Conservation (phyloP, 2,329 filamentous ascomycete species). For the Epichloe gansuensis region DNA sequence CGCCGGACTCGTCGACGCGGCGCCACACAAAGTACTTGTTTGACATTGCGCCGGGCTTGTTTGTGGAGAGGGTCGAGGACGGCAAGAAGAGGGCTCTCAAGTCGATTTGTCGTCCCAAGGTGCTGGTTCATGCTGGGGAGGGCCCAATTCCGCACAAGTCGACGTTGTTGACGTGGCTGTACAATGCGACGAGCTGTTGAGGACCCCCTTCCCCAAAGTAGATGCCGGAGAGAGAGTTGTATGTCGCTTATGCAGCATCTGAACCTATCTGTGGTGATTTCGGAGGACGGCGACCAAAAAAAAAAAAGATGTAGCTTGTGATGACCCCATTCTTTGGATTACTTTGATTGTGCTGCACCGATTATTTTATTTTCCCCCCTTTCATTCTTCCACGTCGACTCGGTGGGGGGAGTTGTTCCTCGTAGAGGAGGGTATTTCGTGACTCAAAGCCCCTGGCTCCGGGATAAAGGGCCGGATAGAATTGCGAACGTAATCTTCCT, state of each 20-base stretch:
- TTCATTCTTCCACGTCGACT: background rate
- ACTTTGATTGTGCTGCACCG: background rate
- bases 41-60: constrained; percentile 24
- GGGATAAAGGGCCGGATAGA: constrained; percentile 25
- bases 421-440: background rate
- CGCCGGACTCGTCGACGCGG: constrained; percentile 16
- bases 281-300: too few relatives aligned
- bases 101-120: constrained; percentile 21
- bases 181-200: constrained; percentile 5
- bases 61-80: constrained; percentile 22
- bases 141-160: constrained; percentile 15
- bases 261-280: too few relatives aligned
- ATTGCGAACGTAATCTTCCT: constrained; percentile 22
- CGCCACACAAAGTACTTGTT: constrained; percentile 22
- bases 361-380: background rate
- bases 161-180: constrained; percentile 22
- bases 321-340: background rate
- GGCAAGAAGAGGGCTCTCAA: constrained; percentile 20
- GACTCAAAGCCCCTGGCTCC: constrained; percentile 4
- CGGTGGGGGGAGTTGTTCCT: background rate
- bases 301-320: too few relatives aligned
- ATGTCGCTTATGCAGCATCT: too few relatives aligned
- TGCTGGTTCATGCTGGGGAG: constrained; percentile 19
- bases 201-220: background rate
- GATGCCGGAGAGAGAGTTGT: too few relatives aligned